Percentiles rank a stretch among this genome's conserved stretches.
Conservation (phyloP, 768 basidiomycete species). For the Mycena crocata region DNA sequence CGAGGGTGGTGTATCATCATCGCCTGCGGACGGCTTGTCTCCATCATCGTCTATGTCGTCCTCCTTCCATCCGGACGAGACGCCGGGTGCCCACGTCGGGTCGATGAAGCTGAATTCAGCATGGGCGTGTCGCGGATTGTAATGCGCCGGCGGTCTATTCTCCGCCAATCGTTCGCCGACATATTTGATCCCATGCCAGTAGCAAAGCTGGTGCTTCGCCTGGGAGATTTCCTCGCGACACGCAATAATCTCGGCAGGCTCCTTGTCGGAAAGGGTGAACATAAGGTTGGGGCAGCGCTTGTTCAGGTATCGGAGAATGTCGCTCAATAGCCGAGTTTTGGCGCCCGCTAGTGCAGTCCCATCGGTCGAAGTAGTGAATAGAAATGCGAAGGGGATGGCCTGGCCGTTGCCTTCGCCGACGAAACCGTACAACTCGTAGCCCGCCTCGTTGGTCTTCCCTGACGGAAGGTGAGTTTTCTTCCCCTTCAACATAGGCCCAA, state of each 20-base stretch:
- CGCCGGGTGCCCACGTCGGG: constrained; percentile 38
- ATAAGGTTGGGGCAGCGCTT: background rate
- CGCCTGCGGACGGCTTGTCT: background rate
- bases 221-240: constrained; percentile 30
- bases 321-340: background rate
- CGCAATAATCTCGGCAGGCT: constrained; percentile 43
- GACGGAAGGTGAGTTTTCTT: background rate
- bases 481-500: background rate
- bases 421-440: background rate
- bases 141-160: constrained; percentile 34
- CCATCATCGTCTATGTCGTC: background rate
- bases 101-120: constrained; percentile 35
- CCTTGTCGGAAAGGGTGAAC: constrained; percentile 39
- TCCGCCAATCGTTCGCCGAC: constrained; percentile 37
- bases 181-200: constrained; percentile 45
- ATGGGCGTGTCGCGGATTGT: constrained; percentile 32
- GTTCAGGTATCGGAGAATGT: background rate
- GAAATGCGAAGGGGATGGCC: background rate
- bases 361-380: background rate
- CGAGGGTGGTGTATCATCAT: background rate
- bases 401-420: constrained; percentile 8
- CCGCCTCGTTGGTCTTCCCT: background rate
- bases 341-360: background rate
- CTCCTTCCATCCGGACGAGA: constrained; percentile 25
- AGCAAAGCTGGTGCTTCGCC: constrained; percentile 47